Percentiles rank a stretch among this genome's conserved stretches.
Evolutionary conservation across 352 stramenopile species (phyloP).

Genomic region (Phytophthora quininea): DNA sequence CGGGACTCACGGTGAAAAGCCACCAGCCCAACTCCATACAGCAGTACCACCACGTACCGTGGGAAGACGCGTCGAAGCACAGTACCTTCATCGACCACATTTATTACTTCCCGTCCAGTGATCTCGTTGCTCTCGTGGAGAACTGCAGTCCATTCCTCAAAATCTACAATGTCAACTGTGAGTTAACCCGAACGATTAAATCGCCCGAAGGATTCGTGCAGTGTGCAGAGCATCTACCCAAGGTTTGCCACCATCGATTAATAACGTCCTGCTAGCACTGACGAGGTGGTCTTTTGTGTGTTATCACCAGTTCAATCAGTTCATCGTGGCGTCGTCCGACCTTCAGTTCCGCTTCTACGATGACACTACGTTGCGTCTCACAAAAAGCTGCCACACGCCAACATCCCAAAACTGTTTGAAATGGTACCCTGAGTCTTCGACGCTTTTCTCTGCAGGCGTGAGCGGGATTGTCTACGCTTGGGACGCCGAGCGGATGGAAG

Average conservation of each 20-base stretch:
- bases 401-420: conserved; percentile 84
- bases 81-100: conserved; percentile 85
- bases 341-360: conserved; percentile 88
- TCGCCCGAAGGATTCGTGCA: conserved; percentile 79
- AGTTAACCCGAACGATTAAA: conserved; percentile 64
- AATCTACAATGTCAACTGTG: conserved; percentile 83
- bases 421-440: conserved; percentile 73
- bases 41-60: conserved; percentile 76
- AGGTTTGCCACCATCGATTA: conserved; percentile 28
- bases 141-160: conserved; percentile 78
- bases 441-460: conserved; percentile 81
- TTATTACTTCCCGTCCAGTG: conserved; percentile 82
- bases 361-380: conserved; percentile 67
- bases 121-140: conserved; percentile 77
- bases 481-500: conserved; percentile 85
- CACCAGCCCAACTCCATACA: conserved; percentile 90
- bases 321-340: conserved; percentile 80
- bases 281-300: background rate
- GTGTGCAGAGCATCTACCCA: conserved; percentile 76
- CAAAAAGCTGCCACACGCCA: conserved; percentile 83
- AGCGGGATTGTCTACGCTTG: conserved; percentile 87
- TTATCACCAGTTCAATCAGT: conserved; percentile 58
- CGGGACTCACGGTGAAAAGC: conserved; percentile 78
- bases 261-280: background rate
- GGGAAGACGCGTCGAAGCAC: conserved; percentile 88